Conservation (phyloP, 768 basidiomycete genomes). For the Suillus discolor region DNA sequence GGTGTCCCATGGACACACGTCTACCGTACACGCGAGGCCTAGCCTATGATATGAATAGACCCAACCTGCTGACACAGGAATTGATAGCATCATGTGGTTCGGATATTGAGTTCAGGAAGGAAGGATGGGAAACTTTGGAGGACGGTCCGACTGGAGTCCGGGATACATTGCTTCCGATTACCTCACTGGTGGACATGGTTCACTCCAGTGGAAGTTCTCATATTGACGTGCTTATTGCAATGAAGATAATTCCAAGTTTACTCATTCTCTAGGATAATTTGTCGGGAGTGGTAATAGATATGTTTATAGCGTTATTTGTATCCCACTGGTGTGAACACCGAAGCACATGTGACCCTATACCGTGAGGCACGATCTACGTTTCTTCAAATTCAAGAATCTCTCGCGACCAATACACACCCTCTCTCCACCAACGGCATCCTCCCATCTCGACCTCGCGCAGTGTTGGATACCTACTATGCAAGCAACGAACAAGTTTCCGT, state of each 20-base stretch:
- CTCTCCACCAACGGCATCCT: slow-evolving; percentile 4
- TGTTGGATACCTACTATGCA: not conserved
- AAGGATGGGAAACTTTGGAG: not conserved
- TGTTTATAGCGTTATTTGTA: not conserved
- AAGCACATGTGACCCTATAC: not conserved
- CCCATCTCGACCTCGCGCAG: not conserved
- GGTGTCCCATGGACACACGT: not conserved
- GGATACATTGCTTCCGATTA: not conserved
- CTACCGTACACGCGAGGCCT: not conserved
- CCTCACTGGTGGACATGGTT: not conserved
- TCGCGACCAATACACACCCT: not conserved
- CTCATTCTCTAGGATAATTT: not conserved
- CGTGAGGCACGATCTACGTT: not conserved
- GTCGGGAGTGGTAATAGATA: not conserved
- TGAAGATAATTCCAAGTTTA: not conserved
- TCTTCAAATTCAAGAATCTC: slow-evolving; percentile 2
- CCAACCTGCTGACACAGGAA: not conserved
- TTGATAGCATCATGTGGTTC: not conserved
- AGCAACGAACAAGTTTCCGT: not conserved
- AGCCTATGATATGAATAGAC: not conserved
- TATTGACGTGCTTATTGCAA: not conserved
- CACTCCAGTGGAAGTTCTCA: not conserved
- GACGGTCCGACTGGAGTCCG: not conserved
- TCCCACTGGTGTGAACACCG: not conserved
- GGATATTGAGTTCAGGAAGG: not conserved